Conservation (phyloP, 768 basidiomycete species). For the Suillus spraguei region DNA sequence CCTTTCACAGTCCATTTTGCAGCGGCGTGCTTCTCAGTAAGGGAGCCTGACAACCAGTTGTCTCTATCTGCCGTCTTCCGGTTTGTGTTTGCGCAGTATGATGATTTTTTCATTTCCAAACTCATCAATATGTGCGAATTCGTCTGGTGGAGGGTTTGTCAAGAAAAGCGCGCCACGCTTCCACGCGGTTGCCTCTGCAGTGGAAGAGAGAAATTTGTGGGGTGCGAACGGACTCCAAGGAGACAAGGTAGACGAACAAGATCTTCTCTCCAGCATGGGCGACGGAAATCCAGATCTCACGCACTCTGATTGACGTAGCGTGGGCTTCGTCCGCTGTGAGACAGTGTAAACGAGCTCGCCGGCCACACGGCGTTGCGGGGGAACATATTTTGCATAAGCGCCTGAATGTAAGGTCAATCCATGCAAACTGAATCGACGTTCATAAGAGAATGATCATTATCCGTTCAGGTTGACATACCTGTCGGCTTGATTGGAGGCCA, state of each 20-base stretch:
- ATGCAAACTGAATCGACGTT: background rate
- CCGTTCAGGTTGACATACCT: background rate
- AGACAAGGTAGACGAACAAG: background rate
- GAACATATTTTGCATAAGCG: background rate
- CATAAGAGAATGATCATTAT: background rate
- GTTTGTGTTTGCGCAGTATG: background rate
- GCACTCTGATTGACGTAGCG: background rate
- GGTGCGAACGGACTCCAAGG: conserved; percentile 3
- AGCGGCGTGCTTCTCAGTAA: background rate
- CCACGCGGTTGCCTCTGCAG: conserved; percentile 14
- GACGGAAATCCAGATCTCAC: background rate
- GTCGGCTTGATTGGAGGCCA: background rate
- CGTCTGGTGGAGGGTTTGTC: conserved; percentile 17
- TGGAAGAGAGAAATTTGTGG: background rate
- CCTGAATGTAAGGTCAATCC: background rate
- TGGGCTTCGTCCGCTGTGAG: background rate
- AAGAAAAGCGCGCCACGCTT: conserved; percentile 18
- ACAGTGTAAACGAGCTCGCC: background rate
- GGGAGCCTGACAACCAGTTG: background rate
- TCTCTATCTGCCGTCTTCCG: too few species aligned
- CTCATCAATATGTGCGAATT: conserved; percentile 8
- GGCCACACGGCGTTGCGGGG: background rate
- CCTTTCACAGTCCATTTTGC: background rate
- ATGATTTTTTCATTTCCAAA: conserved; percentile 14
- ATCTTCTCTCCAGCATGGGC: background rate